Evolutionary conservation across 257 asterid species (phyloP).

Genomic region (Solanum virginianum): DNA sequence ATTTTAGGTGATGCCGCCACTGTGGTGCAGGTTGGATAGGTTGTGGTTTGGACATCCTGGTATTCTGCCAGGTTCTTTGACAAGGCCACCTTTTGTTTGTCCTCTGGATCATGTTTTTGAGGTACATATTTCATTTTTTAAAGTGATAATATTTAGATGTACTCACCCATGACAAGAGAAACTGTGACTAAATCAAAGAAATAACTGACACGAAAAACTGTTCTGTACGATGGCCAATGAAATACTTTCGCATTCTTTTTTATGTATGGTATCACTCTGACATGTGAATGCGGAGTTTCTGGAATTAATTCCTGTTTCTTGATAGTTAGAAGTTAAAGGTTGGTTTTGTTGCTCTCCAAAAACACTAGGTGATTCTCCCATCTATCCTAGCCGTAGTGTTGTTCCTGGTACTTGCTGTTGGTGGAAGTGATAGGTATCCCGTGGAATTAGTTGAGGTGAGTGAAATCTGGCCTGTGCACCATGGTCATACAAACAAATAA

Average conservation of each 20-base stretch:
- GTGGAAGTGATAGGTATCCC: too few species aligned
- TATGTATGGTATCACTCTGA: neutral
- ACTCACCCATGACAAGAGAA: neutral
- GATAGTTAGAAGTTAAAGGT: neutral
- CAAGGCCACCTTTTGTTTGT: slow-evolving; percentile 91
- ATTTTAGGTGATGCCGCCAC: slow-evolving; percentile 98
- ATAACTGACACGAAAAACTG: neutral
- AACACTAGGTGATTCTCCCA: too few species aligned
- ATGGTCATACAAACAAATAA: neutral
- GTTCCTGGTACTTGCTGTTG: too few species aligned
- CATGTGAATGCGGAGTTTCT: neutral
- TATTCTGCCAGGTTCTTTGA: slow-evolving; percentile 54
- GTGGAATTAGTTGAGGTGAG: too few species aligned
- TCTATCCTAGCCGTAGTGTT: too few species aligned
- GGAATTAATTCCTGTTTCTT: neutral
- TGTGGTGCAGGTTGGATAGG: slow-evolving; percentile 99
- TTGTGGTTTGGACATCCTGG: slow-evolving; percentile 99
- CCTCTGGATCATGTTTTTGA: slow-evolving; percentile 95
- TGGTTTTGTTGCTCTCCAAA: neutral
- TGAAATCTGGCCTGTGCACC: too few species aligned
- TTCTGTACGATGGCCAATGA: neutral
- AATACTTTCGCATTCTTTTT: neutral
- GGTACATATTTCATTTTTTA: slow-evolving; percentile 32
- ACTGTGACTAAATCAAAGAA: neutral
- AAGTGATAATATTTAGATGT: neutral